Percentiles rank a stretch among this genome's conserved stretches.
Conservation (phyloP, 106 monocot species). For the Gastrodia elata region DNA sequence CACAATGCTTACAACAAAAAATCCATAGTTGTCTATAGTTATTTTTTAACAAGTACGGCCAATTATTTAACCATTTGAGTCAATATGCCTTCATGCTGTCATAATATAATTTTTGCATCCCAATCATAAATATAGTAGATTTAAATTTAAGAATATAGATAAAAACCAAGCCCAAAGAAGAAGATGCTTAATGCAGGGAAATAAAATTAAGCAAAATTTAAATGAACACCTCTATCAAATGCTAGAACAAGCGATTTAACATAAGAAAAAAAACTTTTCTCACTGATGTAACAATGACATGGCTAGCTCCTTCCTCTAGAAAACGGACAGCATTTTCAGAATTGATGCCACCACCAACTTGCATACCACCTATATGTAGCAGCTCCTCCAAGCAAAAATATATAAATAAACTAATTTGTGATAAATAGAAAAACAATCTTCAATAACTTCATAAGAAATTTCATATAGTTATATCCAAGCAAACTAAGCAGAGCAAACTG, state of each 20-base stretch:
- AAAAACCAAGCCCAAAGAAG: neutral
- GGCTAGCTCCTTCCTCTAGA: constrained; percentile 80
- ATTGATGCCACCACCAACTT: constrained; percentile 98
- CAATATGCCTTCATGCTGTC: neutral
- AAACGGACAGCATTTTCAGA: constrained; percentile 57
- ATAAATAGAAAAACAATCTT: neutral
- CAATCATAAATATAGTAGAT: neutral
- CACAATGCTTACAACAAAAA: neutral
- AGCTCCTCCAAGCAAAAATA: constrained; percentile 7
- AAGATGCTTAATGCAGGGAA: neutral
- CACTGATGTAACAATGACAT: constrained; percentile 98
- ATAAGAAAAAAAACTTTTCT: constrained; percentile 9
- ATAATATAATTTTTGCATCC: neutral
- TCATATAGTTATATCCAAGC: neutral
- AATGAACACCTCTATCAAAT: neutral
- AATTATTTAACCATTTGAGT: neutral
- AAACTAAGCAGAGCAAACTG: neutral
- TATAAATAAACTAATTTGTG: neutral
- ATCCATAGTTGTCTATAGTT: neutral
- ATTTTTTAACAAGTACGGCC: neutral
- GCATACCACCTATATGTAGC: constrained; percentile 65
- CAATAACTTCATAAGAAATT: neutral
- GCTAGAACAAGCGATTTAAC: neutral
- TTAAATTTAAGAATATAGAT: neutral
- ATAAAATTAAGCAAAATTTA: neutral